Percentiles rank a stretch among this genome's conserved stretches.
These are phyloP conservation scores for Microdochium nivale DNA, from an alignment of 2,329 filamentous ascomycete species.

Conservation along the genomic window DNA sequence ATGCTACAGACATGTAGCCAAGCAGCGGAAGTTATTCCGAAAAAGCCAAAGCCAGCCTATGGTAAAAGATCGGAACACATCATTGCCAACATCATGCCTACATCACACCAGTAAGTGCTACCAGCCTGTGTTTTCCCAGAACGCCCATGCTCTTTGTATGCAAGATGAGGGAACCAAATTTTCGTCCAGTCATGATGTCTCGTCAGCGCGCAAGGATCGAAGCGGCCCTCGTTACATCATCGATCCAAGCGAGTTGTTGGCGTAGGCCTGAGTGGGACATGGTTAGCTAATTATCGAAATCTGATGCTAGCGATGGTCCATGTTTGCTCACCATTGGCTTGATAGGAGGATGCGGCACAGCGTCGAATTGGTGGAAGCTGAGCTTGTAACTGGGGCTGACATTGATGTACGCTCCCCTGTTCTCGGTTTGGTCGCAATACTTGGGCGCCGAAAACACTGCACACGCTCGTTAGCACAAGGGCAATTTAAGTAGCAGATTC, in stretches of 20 bases:
- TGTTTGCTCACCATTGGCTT: conserved; percentile 66
- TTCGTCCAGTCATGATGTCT: conserved; percentile 12
- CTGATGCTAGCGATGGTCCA: not conserved
- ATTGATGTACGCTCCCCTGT: conserved; percentile 98
- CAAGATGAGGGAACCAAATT: not conserved
- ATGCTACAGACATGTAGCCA: not conserved
- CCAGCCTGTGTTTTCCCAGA: conserved; percentile 12
- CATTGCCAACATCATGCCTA: not conserved
- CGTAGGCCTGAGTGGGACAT: conserved; percentile 57
- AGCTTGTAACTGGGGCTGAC: conserved; percentile 88
- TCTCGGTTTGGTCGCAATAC: conserved; percentile 97
- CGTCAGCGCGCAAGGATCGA: conserved; percentile 8
- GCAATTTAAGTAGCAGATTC: not conserved
- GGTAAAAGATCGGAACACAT: too few species aligned
- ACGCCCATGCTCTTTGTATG: conserved; percentile 18
- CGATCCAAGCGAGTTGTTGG: conserved; percentile 72
- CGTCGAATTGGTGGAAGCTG: conserved; percentile 87
- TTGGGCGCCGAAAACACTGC: conserved; percentile 91
- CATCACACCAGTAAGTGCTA: not conserved
- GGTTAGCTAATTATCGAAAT: conserved; percentile 15
- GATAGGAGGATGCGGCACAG: conserved; percentile 91
- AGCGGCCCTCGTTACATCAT: conserved; percentile 48
- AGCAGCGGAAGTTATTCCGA: too few species aligned
- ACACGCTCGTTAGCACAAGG: not conserved
- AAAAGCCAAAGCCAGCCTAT: too few species aligned